Conservation (phyloP, 352 stramenopile species). For the Phytophthora quininea region DNA sequence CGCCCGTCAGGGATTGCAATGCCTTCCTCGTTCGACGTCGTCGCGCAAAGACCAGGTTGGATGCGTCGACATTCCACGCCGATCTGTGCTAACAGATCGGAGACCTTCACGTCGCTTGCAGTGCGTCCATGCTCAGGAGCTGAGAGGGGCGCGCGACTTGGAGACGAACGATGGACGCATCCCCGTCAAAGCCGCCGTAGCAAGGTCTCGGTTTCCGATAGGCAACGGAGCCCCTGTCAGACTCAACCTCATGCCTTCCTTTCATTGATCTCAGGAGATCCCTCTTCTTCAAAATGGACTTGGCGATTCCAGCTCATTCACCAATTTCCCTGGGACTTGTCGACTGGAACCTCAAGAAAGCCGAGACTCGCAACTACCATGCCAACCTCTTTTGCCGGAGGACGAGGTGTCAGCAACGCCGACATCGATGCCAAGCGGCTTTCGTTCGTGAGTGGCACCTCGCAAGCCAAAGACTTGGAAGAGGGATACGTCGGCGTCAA, state of each 20-base stretch:
- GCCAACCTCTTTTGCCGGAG: background rate
- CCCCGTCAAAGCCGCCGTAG: background rate
- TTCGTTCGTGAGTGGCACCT: conserved; percentile 26
- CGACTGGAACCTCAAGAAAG: background rate
- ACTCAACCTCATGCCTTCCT: background rate
- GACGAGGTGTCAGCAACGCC: background rate
- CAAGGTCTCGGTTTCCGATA: background rate
- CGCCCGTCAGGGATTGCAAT: background rate
- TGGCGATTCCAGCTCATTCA: background rate
- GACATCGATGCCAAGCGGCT: conserved; percentile 17
- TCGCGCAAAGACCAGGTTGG: background rate
- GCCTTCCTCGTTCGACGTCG: no score
- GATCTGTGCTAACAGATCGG: background rate
- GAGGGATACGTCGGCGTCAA: conserved; percentile 26
- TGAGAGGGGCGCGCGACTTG: background rate
- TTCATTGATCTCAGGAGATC: background rate
- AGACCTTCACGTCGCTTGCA: no score
- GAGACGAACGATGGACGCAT: background rate
- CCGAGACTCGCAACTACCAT: background rate
- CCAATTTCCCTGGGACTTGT: background rate
- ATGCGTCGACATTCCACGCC: background rate
- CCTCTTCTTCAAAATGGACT: background rate
- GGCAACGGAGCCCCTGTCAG: background rate
- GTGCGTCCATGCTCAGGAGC: background rate
- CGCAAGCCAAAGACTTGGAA: conserved; percentile 22